These are phyloP conservation scores for Fusarium longipes DNA, from an alignment of 2,329 filamentous ascomycete genomes.

Conservation along the genomic window DNA sequence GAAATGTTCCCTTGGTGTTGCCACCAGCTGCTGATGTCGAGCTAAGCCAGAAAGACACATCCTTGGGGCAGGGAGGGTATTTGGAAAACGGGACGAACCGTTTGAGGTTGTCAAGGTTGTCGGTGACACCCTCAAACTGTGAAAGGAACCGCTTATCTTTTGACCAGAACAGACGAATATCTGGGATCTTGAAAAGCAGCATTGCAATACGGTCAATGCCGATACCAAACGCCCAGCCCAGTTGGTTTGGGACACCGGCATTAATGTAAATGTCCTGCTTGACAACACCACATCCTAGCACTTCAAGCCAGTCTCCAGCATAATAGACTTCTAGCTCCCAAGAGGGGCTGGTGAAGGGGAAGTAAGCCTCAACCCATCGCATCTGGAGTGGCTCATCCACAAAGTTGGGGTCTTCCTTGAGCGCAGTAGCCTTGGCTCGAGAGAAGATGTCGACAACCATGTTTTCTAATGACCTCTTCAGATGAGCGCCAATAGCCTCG, in stretches of 20 bases:
- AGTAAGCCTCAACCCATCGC: slow-evolving; percentile 96
- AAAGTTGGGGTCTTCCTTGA: slow-evolving; percentile 61
- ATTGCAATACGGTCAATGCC: slow-evolving; percentile 96
- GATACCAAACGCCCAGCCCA: slow-evolving; percentile 96
- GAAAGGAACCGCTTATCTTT: slow-evolving; percentile 83
- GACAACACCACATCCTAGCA: slow-evolving; percentile 91
- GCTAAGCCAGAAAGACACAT: slow-evolving; percentile 91
- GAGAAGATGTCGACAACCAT: slow-evolving; percentile 92
- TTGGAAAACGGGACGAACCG: slow-evolving; percentile 91
- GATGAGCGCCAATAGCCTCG: slow-evolving; percentile 82
- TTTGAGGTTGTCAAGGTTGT: slow-evolving; percentile 59
- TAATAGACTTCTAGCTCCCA: slow-evolving; percentile 98
- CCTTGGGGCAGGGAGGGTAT: slow-evolving; percentile 88
- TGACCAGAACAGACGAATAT: slow-evolving; percentile 98
- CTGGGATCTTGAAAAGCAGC: slow-evolving; percentile 94
- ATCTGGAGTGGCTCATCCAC: slow-evolving; percentile 80
- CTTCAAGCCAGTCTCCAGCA: slow-evolving; percentile 94
- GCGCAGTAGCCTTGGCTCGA: slow-evolving; percentile 75
- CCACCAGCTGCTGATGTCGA: slow-evolving; percentile 61
- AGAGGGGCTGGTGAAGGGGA: slow-evolving; percentile 94
- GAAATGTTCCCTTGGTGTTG: slow-evolving; percentile 67
- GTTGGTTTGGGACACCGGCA: slow-evolving; percentile 77
- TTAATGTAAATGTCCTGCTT: slow-evolving; percentile 83
- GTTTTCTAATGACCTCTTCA: slow-evolving; percentile 89
- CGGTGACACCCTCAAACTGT: slow-evolving; percentile 78